phyloP scores from a whole-genome alignment of 257 asterid species.

The Solanum pennellii region DNA sequence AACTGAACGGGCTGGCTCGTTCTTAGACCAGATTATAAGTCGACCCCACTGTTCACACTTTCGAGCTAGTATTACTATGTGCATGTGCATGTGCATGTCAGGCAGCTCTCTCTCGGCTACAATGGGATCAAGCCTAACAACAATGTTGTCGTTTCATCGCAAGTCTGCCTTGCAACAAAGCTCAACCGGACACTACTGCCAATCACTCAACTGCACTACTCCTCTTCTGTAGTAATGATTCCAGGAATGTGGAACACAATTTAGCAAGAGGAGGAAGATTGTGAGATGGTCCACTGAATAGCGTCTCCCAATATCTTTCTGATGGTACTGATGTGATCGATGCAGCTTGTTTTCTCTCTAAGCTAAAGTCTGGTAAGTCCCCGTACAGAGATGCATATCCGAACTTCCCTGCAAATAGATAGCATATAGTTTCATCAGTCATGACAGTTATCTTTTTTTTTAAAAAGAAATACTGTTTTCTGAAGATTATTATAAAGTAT shows the following conservation, averaged over 20 bases:
- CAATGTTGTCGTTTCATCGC: neutral
- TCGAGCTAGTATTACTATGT: neutral
- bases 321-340: conserved; percentile 17
- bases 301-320: conserved; percentile 48
- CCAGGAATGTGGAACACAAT: conserved; percentile 57
- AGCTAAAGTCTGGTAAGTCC: conserved; percentile 48
- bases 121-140: neutral
- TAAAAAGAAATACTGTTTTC: neutral
- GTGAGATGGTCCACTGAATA: conserved; percentile 83
- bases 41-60: neutral
- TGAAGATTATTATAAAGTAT: no score
- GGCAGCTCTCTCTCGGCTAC: neutral
- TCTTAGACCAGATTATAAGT: neutral
- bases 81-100: neutral
- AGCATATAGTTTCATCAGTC: neutral
- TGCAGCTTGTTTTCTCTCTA: conserved; percentile 21
- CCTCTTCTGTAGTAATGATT: conserved; percentile 63
- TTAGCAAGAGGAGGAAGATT: conserved; percentile 69
- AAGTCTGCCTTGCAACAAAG: neutral
- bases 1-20: neutral
- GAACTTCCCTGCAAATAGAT: conserved; percentile 26
- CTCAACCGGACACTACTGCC: neutral
- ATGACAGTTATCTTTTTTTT: neutral
- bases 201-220: conserved; percentile 23
- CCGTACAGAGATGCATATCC: conserved; percentile 77